These are phyloP conservation scores for Moelleriella libera DNA, from an alignment of 2,329 filamentous ascomycete species.

Conservation along the genomic window DNA sequence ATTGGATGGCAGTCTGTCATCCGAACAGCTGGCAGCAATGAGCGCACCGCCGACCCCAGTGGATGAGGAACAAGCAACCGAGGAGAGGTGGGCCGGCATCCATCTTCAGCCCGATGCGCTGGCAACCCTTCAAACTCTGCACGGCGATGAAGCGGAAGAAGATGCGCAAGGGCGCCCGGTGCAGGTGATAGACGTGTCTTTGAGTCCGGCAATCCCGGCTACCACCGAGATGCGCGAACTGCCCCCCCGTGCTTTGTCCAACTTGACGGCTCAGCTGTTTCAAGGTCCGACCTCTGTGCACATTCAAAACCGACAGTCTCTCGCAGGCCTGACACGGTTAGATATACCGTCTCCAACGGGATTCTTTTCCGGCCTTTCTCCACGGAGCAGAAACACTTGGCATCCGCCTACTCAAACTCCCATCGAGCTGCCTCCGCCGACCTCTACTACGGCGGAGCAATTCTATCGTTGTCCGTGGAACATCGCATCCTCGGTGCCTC, in stretches of 20 bases:
- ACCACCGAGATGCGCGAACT: constrained; percentile 34
- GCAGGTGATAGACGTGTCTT: constrained; percentile 30
- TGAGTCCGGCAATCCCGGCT: constrained; percentile 7
- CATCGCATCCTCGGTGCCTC: constrained; percentile 22
- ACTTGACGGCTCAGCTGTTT: constrained; percentile 13
- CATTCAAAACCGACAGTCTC: constrained; percentile 32
- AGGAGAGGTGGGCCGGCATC: constrained; percentile 57
- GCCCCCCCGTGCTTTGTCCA: constrained; percentile 34
- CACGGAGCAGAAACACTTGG: constrained; percentile 70
- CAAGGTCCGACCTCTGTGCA: constrained; percentile 13
- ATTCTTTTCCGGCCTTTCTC: constrained; percentile 78
- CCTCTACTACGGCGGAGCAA: constrained; percentile 79
- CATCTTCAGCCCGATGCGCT: constrained; percentile 68
- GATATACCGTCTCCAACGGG: constrained; percentile 85
- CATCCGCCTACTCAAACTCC: constrained; percentile 43
- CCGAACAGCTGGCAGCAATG: constrained; percentile 71
- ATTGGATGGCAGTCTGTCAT: constrained; percentile 75
- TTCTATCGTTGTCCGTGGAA: constrained; percentile 83
- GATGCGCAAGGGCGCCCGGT: constrained; percentile 41
- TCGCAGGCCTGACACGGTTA: constrained; percentile 62
- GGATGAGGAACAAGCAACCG: constrained; percentile 35
- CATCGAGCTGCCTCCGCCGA: constrained; percentile 48
- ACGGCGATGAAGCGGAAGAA: constrained; percentile 18
- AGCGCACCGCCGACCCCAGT: constrained; percentile 79
- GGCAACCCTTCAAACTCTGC: constrained; percentile 67